Evolutionary conservation across 148 eudicot species (phyloP), one percentile per base, ranked within the genome.

Genomic region (Cornus florida): DNA sequence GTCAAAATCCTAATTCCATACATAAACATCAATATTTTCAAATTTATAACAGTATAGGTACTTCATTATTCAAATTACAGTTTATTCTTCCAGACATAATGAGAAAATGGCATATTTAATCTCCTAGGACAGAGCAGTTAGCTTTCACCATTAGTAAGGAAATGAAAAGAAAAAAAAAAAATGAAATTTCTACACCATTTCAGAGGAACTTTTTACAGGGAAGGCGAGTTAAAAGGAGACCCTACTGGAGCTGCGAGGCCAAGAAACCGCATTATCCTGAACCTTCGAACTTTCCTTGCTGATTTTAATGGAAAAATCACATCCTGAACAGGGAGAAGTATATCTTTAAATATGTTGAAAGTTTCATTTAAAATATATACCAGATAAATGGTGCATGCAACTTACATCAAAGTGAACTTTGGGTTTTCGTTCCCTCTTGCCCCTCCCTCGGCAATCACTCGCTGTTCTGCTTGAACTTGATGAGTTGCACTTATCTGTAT

Each of bases 191-290:
- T 76, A 76, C 64, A 28, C 12, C 28, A 13, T 17, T 24, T 13
- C 28, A 19, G 23, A 65, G 78, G 10, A 67, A 16, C 28, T 71
- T 56, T 28, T 71, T 81, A 81, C 64, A 60, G 10, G 57, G 32
- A 17, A 22, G 20, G 28, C 59, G 20, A 57, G 5, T 22, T n/a
- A 78, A 69, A 82, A 73, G 89, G 89, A 78, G 89, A 87, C n/a
- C 87, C 89, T 41, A 67, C 75, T 65, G 89, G 89, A 77, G 89
- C 84, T 74, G 89, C 84, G 75, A 87, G 89, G 20, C 89, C 89
- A 67, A 87, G 87, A 75, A 57, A 75, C 43, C 87, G 87, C 89
- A 87, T 84, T 70, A 87, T 87, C 43, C 71, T 84, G 80, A 82
- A 71, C 67, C 87, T 81, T 6, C 89, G 89, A 67, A 50, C 78